Conservation (phyloP, 208 protist species). For the Phytomonas sp. region DNA sequence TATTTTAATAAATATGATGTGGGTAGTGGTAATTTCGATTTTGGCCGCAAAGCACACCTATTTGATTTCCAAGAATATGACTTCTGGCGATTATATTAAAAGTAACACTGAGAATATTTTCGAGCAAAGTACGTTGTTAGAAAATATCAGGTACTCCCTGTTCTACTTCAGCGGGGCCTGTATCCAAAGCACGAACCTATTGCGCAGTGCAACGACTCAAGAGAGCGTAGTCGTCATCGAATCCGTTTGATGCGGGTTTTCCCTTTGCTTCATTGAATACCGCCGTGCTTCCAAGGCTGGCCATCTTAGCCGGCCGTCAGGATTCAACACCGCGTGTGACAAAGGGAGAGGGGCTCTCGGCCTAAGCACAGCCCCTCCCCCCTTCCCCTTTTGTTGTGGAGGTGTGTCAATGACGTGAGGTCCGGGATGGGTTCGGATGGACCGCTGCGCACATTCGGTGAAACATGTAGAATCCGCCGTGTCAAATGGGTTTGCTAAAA, state of each 20-base stretch:
- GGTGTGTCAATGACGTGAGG: background rate
- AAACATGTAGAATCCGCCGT: background rate
- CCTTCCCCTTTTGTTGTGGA: background rate
- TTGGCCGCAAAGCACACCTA: conserved; percentile 58
- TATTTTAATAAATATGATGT: conserved; percentile 35
- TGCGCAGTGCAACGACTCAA: background rate
- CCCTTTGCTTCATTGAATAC: background rate
- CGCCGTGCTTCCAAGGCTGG: background rate
- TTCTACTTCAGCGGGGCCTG: conserved; percentile 11
- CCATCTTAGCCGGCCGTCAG: background rate
- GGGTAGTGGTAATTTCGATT: conserved; percentile 27
- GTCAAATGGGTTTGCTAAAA: background rate
- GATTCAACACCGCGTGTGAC: background rate
- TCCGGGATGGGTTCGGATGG: background rate
- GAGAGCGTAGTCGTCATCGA: background rate
- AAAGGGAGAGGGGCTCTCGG: background rate
- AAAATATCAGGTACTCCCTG: conserved; percentile 36
- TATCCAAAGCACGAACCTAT: background rate
- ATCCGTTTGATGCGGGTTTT: background rate
- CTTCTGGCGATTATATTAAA: conserved; percentile 40
- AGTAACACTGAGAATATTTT: conserved; percentile 38
- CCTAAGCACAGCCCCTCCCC: too few species aligned
- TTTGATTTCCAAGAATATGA: conserved; percentile 58
- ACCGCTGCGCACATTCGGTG: background rate
- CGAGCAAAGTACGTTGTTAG: conserved; percentile 32